phyloP scores from a whole-genome alignment of 768 basidiomycete genomes.

The Strobilomyces confusus region DNA sequence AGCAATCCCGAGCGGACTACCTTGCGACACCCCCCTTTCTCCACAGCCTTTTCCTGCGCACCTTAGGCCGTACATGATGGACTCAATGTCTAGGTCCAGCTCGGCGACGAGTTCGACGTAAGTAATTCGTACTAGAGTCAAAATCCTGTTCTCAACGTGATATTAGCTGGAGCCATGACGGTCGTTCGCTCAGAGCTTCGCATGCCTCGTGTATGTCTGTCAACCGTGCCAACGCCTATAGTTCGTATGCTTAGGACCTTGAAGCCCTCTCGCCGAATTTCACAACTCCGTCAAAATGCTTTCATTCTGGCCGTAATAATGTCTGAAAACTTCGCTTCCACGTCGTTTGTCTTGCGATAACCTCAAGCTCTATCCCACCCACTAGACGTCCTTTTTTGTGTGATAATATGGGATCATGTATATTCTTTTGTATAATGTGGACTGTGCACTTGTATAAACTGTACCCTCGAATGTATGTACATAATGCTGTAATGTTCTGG shows the following conservation, averaged over 20 bases:
- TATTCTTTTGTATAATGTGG: conserved; percentile 29
- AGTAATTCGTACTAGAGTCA: conserved; percentile 6
- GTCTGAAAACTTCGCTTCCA: conserved; percentile 3
- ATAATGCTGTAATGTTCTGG: conserved; percentile 11
- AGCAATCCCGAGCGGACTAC: conserved; percentile 14
- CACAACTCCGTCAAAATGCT: conserved; percentile 15
- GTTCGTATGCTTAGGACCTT: conserved; percentile 19
- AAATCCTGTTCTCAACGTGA: conserved; percentile 3
- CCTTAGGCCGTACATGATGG: conserved; percentile 12
- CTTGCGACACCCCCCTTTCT: conserved; percentile 22
- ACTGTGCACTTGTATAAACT: conserved; percentile 22
- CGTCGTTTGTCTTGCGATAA: conserved; percentile 18
- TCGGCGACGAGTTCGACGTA: conserved; percentile 33
- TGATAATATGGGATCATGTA: conserved; percentile 30
- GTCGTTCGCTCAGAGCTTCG: conserved; percentile 16
- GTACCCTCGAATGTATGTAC: conserved; percentile 13
- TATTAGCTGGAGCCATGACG: conserved; percentile 30
- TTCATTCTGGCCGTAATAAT: conserved; percentile 11
- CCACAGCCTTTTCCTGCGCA: conserved; percentile 22
- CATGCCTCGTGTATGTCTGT: conserved; percentile 13
- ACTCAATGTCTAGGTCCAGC: conserved; percentile 31
- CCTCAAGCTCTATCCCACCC: conserved; percentile 10
- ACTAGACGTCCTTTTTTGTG: conserved; percentile 15
- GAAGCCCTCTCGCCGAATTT: conserved; percentile 1
- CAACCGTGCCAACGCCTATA: conserved; percentile 16